phyloP scores from a whole-genome alignment of 2,329 filamentous ascomycete genomes.

The Stylonectria norvegica region DNA sequence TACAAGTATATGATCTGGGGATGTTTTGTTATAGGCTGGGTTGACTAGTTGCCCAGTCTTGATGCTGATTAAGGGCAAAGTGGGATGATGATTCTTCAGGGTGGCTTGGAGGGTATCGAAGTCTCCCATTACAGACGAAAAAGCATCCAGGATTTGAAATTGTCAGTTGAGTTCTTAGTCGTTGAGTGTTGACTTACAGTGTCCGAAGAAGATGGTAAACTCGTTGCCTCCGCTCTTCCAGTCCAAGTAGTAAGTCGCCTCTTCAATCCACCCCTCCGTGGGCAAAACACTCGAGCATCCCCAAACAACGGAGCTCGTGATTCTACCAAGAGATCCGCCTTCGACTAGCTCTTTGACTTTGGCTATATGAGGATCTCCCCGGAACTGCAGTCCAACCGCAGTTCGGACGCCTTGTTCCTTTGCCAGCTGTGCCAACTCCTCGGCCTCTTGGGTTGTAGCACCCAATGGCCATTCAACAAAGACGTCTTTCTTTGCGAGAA shows the following conservation, averaged over 20 bases:
- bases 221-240: constrained; percentile 10
- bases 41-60: constrained; percentile 1
- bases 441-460: constrained; percentile 32
- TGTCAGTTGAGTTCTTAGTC: not conserved
- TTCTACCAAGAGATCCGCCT: constrained; percentile 8
- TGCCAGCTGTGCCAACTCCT: constrained; percentile 38
- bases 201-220: constrained; percentile 10
- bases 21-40: constrained; percentile 1
- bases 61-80: not conserved
- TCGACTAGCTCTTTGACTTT: constrained; percentile 16
- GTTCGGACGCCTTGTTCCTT: constrained; percentile 32
- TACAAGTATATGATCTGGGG: constrained; percentile 6
- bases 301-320: constrained; percentile 6
- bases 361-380: constrained; percentile 35
- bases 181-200: constrained; percentile 4
- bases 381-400: constrained; percentile 47
- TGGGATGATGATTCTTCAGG: constrained; percentile 3
- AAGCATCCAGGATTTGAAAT: constrained; percentile 5
- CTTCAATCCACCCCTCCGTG: not conserved
- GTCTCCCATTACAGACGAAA: constrained; percentile 6
- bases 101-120: constrained; percentile 8
- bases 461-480: constrained; percentile 10
- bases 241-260: constrained; percentile 5
- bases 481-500: constrained; percentile 35
- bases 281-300: constrained; percentile 4